Conservation (phyloP, 2,329 filamentous ascomycete genomes). For the Myriosclerotinia curreyana region DNA sequence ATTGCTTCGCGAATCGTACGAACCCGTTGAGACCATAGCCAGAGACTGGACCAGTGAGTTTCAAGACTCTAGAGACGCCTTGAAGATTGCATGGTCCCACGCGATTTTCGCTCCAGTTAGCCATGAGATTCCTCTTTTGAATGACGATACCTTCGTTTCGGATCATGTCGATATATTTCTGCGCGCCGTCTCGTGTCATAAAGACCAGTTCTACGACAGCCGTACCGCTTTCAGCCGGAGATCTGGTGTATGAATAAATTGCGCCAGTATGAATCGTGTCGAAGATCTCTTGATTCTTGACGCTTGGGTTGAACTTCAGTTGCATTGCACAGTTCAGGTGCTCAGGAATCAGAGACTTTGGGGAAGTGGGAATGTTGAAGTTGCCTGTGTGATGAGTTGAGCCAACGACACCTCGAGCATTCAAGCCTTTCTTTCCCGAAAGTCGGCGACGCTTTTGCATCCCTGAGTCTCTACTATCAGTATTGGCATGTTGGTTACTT, state of each 20-base stretch:
- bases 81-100: neutral
- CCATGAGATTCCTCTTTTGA: neutral
- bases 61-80: neutral
- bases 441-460: neutral
- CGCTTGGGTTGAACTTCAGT: neutral
- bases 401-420: neutral
- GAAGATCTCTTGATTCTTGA: neutral
- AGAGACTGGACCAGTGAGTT: neutral
- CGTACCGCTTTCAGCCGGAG: too few relatives aligned
- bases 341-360: neutral
- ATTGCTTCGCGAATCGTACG: neutral
- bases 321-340: neutral
- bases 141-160: neutral
- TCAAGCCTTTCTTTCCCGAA: too few relatives aligned
- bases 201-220: neutral
- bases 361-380: neutral
- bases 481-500: neutral
- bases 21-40: neutral
- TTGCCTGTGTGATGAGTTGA: neutral
- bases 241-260: neutral
- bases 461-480: too few relatives aligned
- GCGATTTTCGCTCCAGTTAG: neutral
- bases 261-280: neutral
- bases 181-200: neutral
- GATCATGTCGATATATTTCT: neutral